Conservation (phyloP, 768 basidiomycete genomes). For the Tylopilus cervinicoccineus region DNA sequence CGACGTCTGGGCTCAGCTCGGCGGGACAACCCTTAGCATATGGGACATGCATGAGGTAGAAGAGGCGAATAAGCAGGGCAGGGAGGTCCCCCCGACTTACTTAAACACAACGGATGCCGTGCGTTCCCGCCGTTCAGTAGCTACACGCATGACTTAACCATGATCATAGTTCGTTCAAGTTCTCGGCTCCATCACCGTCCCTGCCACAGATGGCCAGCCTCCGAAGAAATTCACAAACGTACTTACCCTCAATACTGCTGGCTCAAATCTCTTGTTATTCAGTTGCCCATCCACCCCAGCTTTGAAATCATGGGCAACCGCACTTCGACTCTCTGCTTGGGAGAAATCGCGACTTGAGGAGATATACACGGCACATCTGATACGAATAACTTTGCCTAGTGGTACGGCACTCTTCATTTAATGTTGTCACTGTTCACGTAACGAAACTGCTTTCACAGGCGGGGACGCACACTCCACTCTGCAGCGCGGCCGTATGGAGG, state of each 20-base stretch:
- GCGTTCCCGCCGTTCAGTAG: constrained; percentile 31
- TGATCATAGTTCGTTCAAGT: constrained; percentile 68
- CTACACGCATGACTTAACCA: constrained; percentile 6
- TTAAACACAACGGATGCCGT: constrained; percentile 88
- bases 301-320: constrained; percentile 87
- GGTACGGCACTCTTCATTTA: constrained; percentile 27
- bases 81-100: constrained; percentile 82
- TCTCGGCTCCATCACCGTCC: constrained; percentile 67
- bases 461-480: constrained; percentile 60
- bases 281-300: constrained; percentile 71
- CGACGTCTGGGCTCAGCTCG: constrained; percentile 86
- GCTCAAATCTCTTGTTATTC: constrained; percentile 85
- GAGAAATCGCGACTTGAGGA: constrained; percentile 94
- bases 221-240: constrained; percentile 68
- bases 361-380: constrained; percentile 93
- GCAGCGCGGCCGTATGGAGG: constrained; percentile 74
- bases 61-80: constrained; percentile 74
- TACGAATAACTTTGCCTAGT: constrained; percentile 68
- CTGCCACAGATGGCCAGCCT: constrained; percentile 46
- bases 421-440: constrained; percentile 27
- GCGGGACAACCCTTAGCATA: constrained; percentile 83
- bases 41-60: constrained; percentile 92
- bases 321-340: constrained; percentile 87
- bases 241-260: constrained; percentile 90
- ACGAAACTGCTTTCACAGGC: constrained; percentile 26